Evolutionary conservation across 352 stramenopile species (phyloP), one percentile per base, ranked within the genome.

Genomic region (Globisporangium cylindrosporum): DNA sequence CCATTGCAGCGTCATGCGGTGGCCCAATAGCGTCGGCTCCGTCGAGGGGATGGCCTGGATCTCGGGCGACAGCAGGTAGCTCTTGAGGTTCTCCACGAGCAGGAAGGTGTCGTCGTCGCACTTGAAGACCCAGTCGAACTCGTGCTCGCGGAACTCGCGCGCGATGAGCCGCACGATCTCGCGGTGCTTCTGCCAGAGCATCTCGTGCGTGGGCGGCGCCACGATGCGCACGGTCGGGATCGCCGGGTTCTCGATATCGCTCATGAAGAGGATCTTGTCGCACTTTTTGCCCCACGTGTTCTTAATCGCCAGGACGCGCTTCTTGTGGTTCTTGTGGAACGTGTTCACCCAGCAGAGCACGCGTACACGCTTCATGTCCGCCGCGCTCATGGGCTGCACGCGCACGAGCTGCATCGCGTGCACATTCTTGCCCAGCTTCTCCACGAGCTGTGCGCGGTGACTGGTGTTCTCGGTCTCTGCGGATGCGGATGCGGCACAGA

Each of bases 221-320:
- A 70, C 70, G 60, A 93, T 86, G 32, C 76, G 77, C 41, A 93
- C 84, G 0, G 84, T 94, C 1, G 83, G 83, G 62, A 94, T 73
- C 29, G 24, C 41, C 24, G 71, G 43, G 62, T 96, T 86, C 70
- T 93, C 82, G 5, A 81, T 57, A 71, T 96, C 80, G 65, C 88
- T 96, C 84, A 96, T 94, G 68, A 96, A 94, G 1, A 96, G 59
- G n/a, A 96, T 69, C 76, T 94, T 94, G 73, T 94, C 88, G 66
- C 88, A 96, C 59, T 89, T 88, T 2, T 64, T 69, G 24, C 86
- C 88, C 88, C 88, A 96, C 66, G 86, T 94, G 41, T 67, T 67
- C 71, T 93, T 84, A 67, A 96, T 94, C 24, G 86, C 69, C 24
- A 29, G 73, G 53, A 94, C 56, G 14, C 86, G 82, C 60, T 68